Evolutionary conservation across 768 basidiomycete species (phyloP), one percentile per base, ranked within the genome.

Genomic region (Crucibulum laeve): DNA sequence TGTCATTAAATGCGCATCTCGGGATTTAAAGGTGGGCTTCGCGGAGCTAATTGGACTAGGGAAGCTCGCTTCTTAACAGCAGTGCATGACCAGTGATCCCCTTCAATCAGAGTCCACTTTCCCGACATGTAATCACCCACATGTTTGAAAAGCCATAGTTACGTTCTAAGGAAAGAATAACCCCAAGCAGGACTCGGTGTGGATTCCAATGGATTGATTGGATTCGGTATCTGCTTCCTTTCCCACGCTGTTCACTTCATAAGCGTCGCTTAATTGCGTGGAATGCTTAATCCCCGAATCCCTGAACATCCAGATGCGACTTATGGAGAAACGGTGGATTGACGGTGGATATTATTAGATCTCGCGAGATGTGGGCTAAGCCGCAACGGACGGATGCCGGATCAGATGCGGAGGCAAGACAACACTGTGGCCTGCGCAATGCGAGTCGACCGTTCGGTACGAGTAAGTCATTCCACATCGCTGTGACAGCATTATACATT

Each of bases 1-100:
- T 54, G 64, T 57, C 59, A 61, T 64, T 64, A 62, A 61, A 64
- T 53, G 52, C 53, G 45, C 26, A 25, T 19, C 36, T 59, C 62
- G 64, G 62, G 57, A 60, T 65, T 63, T 62, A 57, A 55, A 53
- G 47, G 56, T 60, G 60, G 49, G 53, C 42, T 52, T 55, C 48
- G 52, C 53, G 53, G 55, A 44, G 24, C 23, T 52, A 53, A 44
- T 55, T 38, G n/a, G 18, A 22, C 18, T 8, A 15, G 18, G 14
- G 11, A 23, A 37, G 17, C 33, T 37, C 19, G 11, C 19, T 37
- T 19, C 13, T 32, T 32, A 32, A 32, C 30, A 37, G 35, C 35
- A 21, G 35, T 37, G 35, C 35, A n/a, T 37, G 35, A 37, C 19
- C n/a, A n/a, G 35, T 37, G 35, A 37, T 37, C 25, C 42, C 33